phyloP scores from a whole-genome alignment of 305 asterid genomes.

The Fraxinus sp. region DNA sequence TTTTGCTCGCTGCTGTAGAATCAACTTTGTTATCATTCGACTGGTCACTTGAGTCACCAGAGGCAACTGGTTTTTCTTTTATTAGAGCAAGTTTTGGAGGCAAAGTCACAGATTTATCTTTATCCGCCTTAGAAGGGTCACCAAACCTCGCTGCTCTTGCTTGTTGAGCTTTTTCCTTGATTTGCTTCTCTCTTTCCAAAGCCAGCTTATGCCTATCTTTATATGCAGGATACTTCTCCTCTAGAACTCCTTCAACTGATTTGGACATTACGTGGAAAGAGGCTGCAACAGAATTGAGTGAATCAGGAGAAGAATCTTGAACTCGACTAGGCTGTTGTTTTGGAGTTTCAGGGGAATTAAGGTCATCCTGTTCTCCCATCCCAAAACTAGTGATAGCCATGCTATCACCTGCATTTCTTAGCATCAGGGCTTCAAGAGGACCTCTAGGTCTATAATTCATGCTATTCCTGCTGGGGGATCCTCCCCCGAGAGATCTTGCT shows the following conservation, averaged over 20 bases:
- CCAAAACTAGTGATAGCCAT: conserved; percentile 82
- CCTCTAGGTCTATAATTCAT: conserved; percentile 57
- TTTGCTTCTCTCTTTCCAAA: conserved; percentile 72
- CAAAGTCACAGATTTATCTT: conserved; percentile 40
- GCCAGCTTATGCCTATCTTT: conserved; percentile 97
- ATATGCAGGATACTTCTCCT: conserved; percentile 86
- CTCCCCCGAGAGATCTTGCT: conserved; percentile 66
- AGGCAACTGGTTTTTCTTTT: conserved; percentile 60
- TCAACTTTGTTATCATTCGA: conserved; percentile 45
- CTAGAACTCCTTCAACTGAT: conserved; percentile 86
- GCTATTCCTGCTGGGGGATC: conserved; percentile 65
- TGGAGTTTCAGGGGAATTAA: conserved; percentile 62
- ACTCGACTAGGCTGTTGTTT: conserved; percentile 28
- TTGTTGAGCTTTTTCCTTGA: conserved; percentile 84
- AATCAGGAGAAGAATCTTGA: conserved; percentile 33
- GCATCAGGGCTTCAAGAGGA: conserved; percentile 83
- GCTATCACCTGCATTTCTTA: conserved; percentile 81
- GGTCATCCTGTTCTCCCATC: conserved; percentile 53
- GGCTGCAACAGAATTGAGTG: conserved; percentile 58
- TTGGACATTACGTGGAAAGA: conserved; percentile 88
- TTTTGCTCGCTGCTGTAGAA: conserved; percentile 65
- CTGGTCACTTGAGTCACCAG: conserved; percentile 51
- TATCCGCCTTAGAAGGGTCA: conserved; percentile 44
- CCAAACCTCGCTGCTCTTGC: conserved; percentile 84
- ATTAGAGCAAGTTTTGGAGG: conserved; percentile 79